Percentiles rank a stretch among this genome's conserved stretches.
Conservation (phyloP, 495 filamentous ascomycete genomes). For the Bombardia bombarda region DNA sequence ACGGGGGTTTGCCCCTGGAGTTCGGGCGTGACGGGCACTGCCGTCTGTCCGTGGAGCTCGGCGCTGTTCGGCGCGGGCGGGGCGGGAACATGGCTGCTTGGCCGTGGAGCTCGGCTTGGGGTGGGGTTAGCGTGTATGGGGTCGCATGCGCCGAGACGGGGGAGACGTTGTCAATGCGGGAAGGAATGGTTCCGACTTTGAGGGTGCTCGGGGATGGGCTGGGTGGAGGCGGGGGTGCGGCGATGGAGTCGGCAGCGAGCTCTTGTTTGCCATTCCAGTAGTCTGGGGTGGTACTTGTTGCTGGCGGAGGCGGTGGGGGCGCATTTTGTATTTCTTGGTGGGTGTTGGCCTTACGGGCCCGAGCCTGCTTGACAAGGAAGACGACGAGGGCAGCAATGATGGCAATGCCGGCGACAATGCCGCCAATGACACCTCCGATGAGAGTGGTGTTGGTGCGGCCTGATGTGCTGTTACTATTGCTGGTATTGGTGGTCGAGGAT, state of each 20-base stretch:
- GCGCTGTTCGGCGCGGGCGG: conserved; percentile 8
- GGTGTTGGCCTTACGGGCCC: conserved; percentile 5
- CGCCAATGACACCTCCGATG: conserved; percentile 32
- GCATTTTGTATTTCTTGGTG: conserved; percentile 3
- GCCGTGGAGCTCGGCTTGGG: conserved; percentile 23
- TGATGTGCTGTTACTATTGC: not conserved
- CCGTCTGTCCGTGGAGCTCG: conserved; percentile 17
- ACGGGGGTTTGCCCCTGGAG: conserved; percentile 9
- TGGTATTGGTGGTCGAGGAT: conserved; percentile 1
- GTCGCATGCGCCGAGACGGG: conserved; percentile 25
- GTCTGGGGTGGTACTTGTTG: no score
- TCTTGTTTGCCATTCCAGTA: conserved; percentile 25
- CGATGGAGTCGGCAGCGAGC: conserved; percentile 19
- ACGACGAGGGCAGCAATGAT: conserved; percentile 25
- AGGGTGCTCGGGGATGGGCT: conserved; percentile 24
- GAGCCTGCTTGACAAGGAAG: conserved; percentile 18
- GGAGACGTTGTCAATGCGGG: conserved; percentile 25
- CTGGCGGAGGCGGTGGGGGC: not conserved
- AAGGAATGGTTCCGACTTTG: conserved; percentile 8
- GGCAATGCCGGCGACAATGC: conserved; percentile 24
- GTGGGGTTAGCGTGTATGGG: conserved; percentile 15
- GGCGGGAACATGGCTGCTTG: conserved; percentile 15
- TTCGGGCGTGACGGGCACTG: conserved; percentile 5
- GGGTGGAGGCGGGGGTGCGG: conserved; percentile 13
- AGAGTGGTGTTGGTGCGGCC: conserved; percentile 5